Evolutionary conservation across 2,329 filamentous ascomycete species (phyloP).

Genomic region (Aspergillus terreus): DNA sequence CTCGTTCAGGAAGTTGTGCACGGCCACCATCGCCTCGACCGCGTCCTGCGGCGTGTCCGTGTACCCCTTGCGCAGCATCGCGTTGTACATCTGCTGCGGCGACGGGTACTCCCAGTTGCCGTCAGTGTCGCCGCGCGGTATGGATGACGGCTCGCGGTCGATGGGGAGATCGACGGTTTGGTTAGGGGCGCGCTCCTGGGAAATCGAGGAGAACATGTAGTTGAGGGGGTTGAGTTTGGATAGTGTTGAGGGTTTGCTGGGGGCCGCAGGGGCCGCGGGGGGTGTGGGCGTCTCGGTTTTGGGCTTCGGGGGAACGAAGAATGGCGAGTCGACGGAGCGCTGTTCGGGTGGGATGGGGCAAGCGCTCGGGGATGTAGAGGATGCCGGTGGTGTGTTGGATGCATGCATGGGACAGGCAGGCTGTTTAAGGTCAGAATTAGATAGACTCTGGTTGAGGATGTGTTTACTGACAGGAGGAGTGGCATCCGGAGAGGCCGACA

Average conservation of each 20-base stretch:
- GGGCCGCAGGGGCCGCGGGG: constrained; percentile 26
- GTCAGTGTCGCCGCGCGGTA: constrained; percentile 72
- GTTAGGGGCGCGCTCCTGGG: constrained; percentile 70
- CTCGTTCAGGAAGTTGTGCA: constrained; percentile 98
- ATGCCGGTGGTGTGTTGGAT: constrained; percentile 30
- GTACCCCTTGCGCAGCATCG: constrained; percentile 91
- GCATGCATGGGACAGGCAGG: constrained; percentile 69
- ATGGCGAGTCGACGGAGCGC: constrained; percentile 48
- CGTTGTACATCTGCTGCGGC: constrained; percentile 99
- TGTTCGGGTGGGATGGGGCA: constrained; percentile 36
- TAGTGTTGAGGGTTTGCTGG: constrained; percentile 47
- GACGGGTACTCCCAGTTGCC: constrained; percentile 97
- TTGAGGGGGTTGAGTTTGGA: constrained; percentile 78
- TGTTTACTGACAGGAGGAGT: constrained; percentile 52
- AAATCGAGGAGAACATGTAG: constrained; percentile 89
- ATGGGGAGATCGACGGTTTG: constrained; percentile 74
- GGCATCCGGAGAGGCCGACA: constrained; percentile 41
- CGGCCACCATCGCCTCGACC: constrained; percentile 93
- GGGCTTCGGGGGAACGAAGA: constrained; percentile 36
- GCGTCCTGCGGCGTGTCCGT: constrained; percentile 90
- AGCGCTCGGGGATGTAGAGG: constrained; percentile 27
- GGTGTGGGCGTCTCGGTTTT: constrained; percentile 29
- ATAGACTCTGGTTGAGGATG: not conserved
- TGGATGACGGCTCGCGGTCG: constrained; percentile 78
- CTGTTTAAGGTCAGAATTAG: constrained; percentile 39